Base-by-base conservation (phyloP, 257 asterid genomes). In the Solanum verrucosum region DNA sequence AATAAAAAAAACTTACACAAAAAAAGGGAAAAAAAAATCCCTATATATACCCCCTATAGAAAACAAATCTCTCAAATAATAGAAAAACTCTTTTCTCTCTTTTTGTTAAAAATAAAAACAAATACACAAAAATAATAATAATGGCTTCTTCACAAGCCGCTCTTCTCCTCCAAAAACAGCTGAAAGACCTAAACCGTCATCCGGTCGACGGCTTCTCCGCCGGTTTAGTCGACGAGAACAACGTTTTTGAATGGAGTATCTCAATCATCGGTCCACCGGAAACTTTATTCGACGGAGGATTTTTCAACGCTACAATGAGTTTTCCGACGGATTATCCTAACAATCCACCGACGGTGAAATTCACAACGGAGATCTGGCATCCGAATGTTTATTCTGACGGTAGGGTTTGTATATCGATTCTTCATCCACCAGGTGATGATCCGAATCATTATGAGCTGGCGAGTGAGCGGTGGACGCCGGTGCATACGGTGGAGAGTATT, bases 391-490 rank as follows among this genome's bases (percentile, higher is more conserved):
- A 96, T 75, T 5, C 90, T 14, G 99, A 97, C 4, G 99, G 99
- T 21, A 94, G 94, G 91, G 99, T 97, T 87, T 97, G 99, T 92
- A 96, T 97, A 87, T 97, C 99, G 49, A 97, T 95, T 87, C 98
- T 97, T 87, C 99, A 97, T 87, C 98, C 98, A 0, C 99, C 99
- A n/a, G 99, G 99, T 3, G 99, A 97, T 31, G 99, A 97, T 93
- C 99, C 99, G 68, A 96, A 94, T 42, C 98, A 96, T 33, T 97
- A 96, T 88, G 99, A 97, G 90, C 96, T 97, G 87, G 99, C 99
- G 15, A 97, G 99, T 91, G 99, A 97, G 89, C 96, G 99, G 15
- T 97, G 99, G 99, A 92, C 98, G 8, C 99, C 99, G 86, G 99
- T 96, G 67, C 99, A 97, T 93, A 97, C 99, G 91, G 99, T 97